Conservation (phyloP, 1,139 yeast species). For the Meyerozyma smithsonii region DNA sequence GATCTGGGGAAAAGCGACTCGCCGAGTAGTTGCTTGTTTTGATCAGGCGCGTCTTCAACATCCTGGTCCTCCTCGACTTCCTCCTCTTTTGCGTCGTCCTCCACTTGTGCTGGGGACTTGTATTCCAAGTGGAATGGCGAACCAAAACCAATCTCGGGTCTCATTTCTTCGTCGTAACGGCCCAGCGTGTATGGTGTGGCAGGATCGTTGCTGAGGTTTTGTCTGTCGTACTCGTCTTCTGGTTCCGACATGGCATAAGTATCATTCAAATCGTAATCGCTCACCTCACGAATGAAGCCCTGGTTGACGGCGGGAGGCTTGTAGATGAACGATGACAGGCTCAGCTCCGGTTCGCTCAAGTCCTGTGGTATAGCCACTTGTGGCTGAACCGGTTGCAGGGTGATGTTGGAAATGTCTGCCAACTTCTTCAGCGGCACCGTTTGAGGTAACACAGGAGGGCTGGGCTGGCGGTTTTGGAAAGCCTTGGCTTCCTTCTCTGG, state of each 20-base stretch:
- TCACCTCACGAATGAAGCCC: slow-evolving; percentile 29
- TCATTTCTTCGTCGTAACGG: slow-evolving; percentile 29
- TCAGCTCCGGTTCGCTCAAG: not conserved
- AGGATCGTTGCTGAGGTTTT: slow-evolving; percentile 23
- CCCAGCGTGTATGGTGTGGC: slow-evolving; percentile 16
- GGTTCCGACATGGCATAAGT: slow-evolving; percentile 8
- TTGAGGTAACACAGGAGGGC: slow-evolving; percentile 6
- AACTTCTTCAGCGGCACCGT: slow-evolving; percentile 3
- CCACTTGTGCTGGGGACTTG: slow-evolving; percentile 7
- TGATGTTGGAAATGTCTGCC: not conserved
- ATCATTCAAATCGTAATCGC: slow-evolving; percentile 17
- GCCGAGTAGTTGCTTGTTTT: slow-evolving; percentile 33
- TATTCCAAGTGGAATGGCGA: slow-evolving; percentile 31
- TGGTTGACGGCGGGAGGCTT: slow-evolving; percentile 4
- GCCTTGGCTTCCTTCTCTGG: slow-evolving; percentile 3
- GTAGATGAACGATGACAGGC: not conserved
- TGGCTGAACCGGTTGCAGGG: not conserved
- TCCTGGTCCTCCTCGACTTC: not conserved
- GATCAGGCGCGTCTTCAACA: not conserved
- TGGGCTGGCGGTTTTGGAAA: no score
- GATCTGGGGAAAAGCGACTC: slow-evolving; percentile 71
- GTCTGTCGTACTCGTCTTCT: slow-evolving; percentile 18
- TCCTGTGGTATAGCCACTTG: no score
- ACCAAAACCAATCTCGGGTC: slow-evolving; percentile 24
- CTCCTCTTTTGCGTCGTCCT: slow-evolving; percentile 7